Evolutionary conservation across 164 flowering plant genomes (phyloP), one percentile per base, ranked within the genome.

Genomic region (Piper longum): DNA sequence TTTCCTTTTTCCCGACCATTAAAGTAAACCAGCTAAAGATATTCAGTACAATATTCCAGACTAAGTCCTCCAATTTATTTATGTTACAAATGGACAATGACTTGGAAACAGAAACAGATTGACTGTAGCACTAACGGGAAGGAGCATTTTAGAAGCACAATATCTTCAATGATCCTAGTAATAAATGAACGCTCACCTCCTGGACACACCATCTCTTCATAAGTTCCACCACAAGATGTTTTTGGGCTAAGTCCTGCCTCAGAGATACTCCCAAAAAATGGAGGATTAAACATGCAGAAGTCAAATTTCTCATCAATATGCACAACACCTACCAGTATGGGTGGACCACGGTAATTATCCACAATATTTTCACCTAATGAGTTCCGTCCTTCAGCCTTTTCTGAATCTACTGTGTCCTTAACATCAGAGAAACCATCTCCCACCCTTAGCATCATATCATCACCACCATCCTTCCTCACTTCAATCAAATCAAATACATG

Each of bases 231-330:
- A 76, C 96, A 93, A 13, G 99, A 80, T 62, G 97, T 90, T 80
- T 79, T 90, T 36, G 97, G 99, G 69, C 90, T 93, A n/a, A 79
- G 66, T 61, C 97, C 95, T 11, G 95, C 96, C 78, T 86, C 87
- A 59, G 78, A 87, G 71, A 93, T 85, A 70, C 76, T 78, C 71
- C 84, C 91, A 72, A 93, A 93, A 78, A 93, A 93, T 43, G 99
- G 99, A 70, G 99, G 99, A 74, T 93, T 93, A 62, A 95, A 93
- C 97, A 93, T 90, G 75, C 99, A 93, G 69, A 93, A 93, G 70
- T 93, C 97, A 78, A 87, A 90, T 43, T 60, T 75, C 73, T 93
- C 97, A 62, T 76, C 88, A 67, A 84, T 86, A 75, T 69, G 81
- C 41, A 88, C 83, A 16, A 87, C 87, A 41, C 87, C 89, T 59